A percentile compares a stretch with the other conserved stretches of the same genome.
phyloP scores from a whole-genome alignment of 768 basidiomycete genomes.

The Russula ochroleuca region DNA sequence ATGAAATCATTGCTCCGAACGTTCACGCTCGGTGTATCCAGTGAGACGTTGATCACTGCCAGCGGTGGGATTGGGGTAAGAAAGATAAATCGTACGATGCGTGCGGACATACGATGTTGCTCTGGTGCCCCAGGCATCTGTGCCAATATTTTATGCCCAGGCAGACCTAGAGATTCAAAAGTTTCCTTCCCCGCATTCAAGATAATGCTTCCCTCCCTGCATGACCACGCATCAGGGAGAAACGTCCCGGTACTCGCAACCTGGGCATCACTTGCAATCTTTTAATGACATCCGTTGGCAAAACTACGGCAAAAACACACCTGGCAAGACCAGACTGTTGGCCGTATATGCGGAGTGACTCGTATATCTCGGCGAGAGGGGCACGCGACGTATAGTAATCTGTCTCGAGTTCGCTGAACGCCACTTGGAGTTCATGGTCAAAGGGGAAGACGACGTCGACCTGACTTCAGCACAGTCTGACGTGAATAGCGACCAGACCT shows the following conservation, averaged over 20 bases:
- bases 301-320: conserved; percentile 25
- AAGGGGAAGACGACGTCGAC: conserved; percentile 61
- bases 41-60: conserved; percentile 11
- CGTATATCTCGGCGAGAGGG: conserved; percentile 43
- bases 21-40: conserved; percentile 10
- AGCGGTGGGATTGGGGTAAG: not conserved
- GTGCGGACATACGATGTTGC: conserved; percentile 28
- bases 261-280: conserved; percentile 10
- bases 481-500: conserved; percentile 2
- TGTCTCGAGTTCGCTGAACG: conserved; percentile 43
- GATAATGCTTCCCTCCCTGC: conserved; percentile 56
- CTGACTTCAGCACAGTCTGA: conserved; percentile 35
- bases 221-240: conserved; percentile 57
- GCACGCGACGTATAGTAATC: conserved; percentile 44
- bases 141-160: conserved; percentile 51
- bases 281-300: not conserved
- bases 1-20: conserved; percentile 18
- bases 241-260: conserved; percentile 32
- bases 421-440: conserved; percentile 36
- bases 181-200: conserved; percentile 52
- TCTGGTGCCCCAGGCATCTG: conserved; percentile 44
- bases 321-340: conserved; percentile 26
- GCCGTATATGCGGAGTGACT: conserved; percentile 35
- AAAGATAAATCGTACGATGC: conserved; percentile 39
- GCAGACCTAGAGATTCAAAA: conserved; percentile 58